These are phyloP conservation scores for Scheffersomyces segobiensis DNA, from an alignment of 1,139 yeast genomes.

Conservation along the genomic window DNA sequence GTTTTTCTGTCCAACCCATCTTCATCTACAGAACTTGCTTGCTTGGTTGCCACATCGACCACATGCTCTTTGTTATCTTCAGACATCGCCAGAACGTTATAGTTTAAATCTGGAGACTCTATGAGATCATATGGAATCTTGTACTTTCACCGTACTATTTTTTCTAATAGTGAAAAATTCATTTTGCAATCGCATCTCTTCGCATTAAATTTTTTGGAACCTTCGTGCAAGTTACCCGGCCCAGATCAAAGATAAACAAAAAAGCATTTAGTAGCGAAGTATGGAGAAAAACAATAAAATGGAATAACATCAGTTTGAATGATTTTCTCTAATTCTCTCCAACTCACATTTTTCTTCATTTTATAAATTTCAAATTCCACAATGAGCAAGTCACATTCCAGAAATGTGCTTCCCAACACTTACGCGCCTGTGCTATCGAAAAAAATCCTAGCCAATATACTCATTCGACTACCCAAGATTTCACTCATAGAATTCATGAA, in stretches of 20 bases:
- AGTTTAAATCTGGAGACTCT: background rate
- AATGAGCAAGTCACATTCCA: background rate
- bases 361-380: background rate
- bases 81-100: background rate
- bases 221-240: background rate
- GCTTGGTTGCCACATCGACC: slow-evolving; percentile 3
- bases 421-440: slow-evolving; percentile 36
- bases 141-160: background rate
- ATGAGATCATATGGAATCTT: background rate
- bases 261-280: background rate
- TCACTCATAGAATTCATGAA: slow-evolving; percentile 35
- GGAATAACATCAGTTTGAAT: background rate
- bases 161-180: slow-evolving; percentile 1
- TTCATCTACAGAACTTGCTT: slow-evolving; percentile 13
- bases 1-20: slow-evolving; percentile 60
- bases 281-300: background rate
- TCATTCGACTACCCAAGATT: slow-evolving; percentile 33
- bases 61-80: background rate
- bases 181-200: background rate
- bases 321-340: background rate
- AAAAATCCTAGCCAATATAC: slow-evolving; percentile 21
- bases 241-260: background rate
- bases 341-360: background rate
- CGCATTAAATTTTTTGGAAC: background rate
- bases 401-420: slow-evolving; percentile 40